A percentile compares a stretch with the other conserved stretches of the same genome.
These are phyloP conservation scores for Acanthamoeba healyi DNA, from an alignment of 208 protist genomes.

Conservation along the genomic window DNA sequence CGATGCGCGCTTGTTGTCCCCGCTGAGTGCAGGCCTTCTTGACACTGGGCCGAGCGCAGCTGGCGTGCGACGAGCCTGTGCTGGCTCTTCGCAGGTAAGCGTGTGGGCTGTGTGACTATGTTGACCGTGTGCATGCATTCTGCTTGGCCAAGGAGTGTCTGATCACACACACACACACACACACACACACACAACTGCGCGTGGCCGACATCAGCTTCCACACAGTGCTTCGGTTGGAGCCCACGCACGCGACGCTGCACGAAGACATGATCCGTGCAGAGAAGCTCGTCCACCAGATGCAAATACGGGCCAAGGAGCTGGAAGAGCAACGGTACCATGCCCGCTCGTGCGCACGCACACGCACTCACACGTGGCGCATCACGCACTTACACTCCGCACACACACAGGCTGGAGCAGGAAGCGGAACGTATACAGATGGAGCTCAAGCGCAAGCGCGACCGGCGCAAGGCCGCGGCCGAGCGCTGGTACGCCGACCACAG, in stretches of 20 bases:
- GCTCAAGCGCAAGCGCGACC: constrained; percentile 39
- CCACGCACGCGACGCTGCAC: constrained; percentile 36
- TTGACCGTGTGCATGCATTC: neutral
- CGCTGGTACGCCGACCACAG: constrained; percentile 4
- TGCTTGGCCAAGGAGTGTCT: too few relatives aligned
- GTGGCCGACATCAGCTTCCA: constrained; percentile 26
- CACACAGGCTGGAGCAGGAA: constrained; percentile 16
- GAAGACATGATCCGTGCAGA: constrained; percentile 24
- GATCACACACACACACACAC: too few relatives aligned
- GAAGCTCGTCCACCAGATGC: neutral
- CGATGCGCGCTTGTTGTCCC: too few relatives aligned
- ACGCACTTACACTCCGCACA: neutral
- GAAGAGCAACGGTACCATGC: neutral
- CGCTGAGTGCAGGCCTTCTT: constrained; percentile 10
- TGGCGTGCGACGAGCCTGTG: constrained; percentile 39
- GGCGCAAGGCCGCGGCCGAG: neutral
- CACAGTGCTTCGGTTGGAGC: constrained; percentile 28
- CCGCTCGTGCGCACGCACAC: neutral
- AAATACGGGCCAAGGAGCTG: neutral
- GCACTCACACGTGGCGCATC: neutral
- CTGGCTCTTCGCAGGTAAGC: neutral
- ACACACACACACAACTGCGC: too few relatives aligned
- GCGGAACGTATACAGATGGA: constrained; percentile 7
- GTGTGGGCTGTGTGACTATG: neutral
- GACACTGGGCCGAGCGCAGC: constrained; percentile 15